Conservation (phyloP, 2,329 filamentous ascomycete species). For the Bretziella fagacearum region DNA sequence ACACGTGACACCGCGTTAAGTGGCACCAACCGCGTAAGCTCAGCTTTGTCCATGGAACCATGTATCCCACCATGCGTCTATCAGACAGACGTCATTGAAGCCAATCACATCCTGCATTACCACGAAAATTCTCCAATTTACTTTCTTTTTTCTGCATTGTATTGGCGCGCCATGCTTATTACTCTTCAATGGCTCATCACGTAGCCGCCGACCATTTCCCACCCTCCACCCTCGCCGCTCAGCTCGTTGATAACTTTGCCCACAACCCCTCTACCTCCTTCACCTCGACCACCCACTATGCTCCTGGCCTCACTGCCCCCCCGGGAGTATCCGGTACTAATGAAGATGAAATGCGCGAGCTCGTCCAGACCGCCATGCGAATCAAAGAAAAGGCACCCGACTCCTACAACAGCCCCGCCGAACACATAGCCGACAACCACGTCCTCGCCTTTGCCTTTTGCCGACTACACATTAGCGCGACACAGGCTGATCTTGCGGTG, state of each 20-base stretch:
- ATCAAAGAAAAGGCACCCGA: conserved; percentile 35
- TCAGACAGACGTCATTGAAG: neutral
- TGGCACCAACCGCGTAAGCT: neutral
- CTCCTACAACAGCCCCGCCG: conserved; percentile 42
- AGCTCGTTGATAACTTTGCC: conserved; percentile 47
- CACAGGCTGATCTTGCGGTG: neutral
- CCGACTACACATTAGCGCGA: conserved; percentile 49
- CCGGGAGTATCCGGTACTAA: conserved; percentile 34
- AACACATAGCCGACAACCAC: conserved; percentile 60
- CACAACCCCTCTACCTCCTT: neutral
- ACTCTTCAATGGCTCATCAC: neutral
- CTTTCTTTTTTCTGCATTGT: no score
- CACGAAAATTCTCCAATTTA: no score
- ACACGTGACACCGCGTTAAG: conserved; percentile 7
- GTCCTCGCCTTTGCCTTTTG: conserved; percentile 73
- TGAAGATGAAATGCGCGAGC: conserved; percentile 56
- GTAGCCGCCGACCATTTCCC: conserved; percentile 24
- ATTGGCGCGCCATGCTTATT: no score
- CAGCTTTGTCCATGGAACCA: neutral
- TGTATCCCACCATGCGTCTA: neutral
- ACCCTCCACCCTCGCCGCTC: conserved; percentile 72
- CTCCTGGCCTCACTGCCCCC: conserved; percentile 41
- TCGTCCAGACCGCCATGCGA: conserved; percentile 41
- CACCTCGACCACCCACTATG: neutral
- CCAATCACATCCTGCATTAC: neutral